Conservation (phyloP, 495 filamentous ascomycete species). For the Tuber indicum region DNA sequence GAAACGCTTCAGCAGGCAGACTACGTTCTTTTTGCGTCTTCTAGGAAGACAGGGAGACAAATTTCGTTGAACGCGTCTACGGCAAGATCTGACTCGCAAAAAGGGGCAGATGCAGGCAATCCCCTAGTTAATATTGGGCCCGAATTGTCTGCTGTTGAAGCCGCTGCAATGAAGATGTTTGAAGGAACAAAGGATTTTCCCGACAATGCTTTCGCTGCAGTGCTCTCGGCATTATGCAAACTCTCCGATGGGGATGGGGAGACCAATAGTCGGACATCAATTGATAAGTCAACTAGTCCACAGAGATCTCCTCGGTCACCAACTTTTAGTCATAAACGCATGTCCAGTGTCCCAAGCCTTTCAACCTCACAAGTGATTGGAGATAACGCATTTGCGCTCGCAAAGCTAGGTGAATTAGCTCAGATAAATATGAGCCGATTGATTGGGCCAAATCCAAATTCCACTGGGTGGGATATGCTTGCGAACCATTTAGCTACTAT, state of each 20-base stretch:
- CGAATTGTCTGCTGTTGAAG: constrained; percentile 81
- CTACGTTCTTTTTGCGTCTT: constrained; percentile 61
- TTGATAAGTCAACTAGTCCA: constrained; percentile 34
- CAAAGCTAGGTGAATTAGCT: constrained; percentile 71
- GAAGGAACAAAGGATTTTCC: constrained; percentile 87
- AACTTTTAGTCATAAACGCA: constrained; percentile 50
- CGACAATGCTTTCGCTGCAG: constrained; percentile 67
- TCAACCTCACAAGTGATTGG: constrained; percentile 49
- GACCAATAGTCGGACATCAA: constrained; percentile 31
- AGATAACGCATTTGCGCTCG: constrained; percentile 70
- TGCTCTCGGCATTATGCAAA: constrained; percentile 66
- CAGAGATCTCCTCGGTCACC: constrained; percentile 44
- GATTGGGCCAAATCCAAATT: constrained; percentile 55
- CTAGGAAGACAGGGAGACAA: constrained; percentile 34
- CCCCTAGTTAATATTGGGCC: constrained; percentile 60
- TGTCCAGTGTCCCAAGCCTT: constrained; percentile 57
- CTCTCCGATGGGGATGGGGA: constrained; percentile 51
- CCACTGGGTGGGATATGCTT: constrained; percentile 70
- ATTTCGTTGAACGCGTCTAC: constrained; percentile 42
- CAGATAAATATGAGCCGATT: constrained; percentile 73
- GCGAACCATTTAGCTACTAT: constrained; percentile 60
- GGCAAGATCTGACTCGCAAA: constrained; percentile 41
- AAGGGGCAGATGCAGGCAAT: constrained; percentile 25
- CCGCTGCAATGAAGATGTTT: constrained; percentile 77
- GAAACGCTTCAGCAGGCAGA: constrained; percentile 90